These are phyloP conservation scores for Lentinus tigrinus DNA, from an alignment of 768 basidiomycete species.

Conservation along the genomic window DNA sequence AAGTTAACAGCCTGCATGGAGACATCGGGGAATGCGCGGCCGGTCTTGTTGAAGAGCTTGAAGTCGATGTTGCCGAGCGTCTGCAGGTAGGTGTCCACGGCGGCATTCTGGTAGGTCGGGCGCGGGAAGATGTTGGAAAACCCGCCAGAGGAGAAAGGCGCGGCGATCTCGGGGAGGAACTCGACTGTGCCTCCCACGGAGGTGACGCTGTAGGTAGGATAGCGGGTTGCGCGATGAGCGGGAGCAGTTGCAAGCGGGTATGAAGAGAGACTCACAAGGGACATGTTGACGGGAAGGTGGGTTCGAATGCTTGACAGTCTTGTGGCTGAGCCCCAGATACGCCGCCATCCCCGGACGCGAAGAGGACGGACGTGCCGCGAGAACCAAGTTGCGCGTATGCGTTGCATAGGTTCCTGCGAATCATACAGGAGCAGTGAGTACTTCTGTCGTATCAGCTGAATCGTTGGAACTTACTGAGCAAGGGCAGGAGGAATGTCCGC, in stretches of 20 bases:
- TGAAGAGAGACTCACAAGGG: slow-evolving; percentile 21
- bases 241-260: background rate
- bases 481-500: background rate
- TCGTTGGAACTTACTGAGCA: background rate
- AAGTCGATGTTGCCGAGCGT: slow-evolving; percentile 22
- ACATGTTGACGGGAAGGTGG: slow-evolving; percentile 24
- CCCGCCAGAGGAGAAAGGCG: slow-evolving; percentile 19
- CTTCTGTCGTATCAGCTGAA: background rate
- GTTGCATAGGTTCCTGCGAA: slow-evolving; percentile 26
- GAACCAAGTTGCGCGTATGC: slow-evolving; percentile 29
- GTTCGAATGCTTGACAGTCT: slow-evolving; percentile 16
- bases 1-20: slow-evolving; percentile 47
- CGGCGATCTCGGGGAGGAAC: slow-evolving; percentile 14
- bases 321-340: slow-evolving; percentile 2
- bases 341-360: slow-evolving; percentile 26
- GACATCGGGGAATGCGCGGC: slow-evolving; percentile 41
- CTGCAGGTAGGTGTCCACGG: background rate
- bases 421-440: too few relatives aligned
- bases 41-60: slow-evolving; percentile 31
- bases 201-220: slow-evolving; percentile 11
- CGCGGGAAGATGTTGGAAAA: slow-evolving; percentile 22
- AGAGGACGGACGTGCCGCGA: slow-evolving; percentile 26
- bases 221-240: background rate
- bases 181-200: slow-evolving; percentile 15
- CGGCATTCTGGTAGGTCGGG: slow-evolving; percentile 16